Conservation (phyloP, 169 alveolate species). For the Plasmodium sp. region DNA sequence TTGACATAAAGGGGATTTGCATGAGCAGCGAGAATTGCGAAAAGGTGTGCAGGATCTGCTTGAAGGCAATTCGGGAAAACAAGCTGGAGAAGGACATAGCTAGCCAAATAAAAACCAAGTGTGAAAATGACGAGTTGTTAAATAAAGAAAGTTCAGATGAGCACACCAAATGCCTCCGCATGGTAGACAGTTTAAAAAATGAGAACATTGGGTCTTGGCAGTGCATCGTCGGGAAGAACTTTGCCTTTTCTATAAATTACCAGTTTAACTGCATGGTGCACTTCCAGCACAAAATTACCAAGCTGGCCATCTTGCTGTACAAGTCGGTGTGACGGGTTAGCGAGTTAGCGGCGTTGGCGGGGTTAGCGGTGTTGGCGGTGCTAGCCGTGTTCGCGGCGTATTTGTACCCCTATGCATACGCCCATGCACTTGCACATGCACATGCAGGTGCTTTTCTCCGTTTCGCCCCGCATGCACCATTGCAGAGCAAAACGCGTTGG, state of each 20-base stretch:
- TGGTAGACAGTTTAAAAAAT: conserved; percentile 50
- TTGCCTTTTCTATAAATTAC: conserved; percentile 68
- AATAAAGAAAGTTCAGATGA: conserved; percentile 60
- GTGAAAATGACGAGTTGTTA: conserved; percentile 68
- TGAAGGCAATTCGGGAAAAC: conserved; percentile 68
- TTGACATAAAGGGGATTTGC: conserved; percentile 70
- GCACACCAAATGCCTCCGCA: background rate
- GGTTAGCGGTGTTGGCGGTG: background rate
- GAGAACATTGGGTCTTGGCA: conserved; percentile 73
- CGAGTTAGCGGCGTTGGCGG: background rate
- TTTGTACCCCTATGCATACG: background rate
- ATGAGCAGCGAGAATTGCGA: conserved; percentile 69
- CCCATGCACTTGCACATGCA: background rate
- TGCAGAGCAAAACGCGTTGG: background rate
- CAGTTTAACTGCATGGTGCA: conserved; percentile 65
- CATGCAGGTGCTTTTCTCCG: background rate
- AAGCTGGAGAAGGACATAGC: conserved; percentile 71
- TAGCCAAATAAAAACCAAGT: conserved; percentile 61
- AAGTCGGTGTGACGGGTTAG: conserved; percentile 17
- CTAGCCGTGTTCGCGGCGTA: background rate
- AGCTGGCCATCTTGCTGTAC: conserved; percentile 44
- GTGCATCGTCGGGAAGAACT: conserved; percentile 71
- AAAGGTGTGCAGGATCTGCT: conserved; percentile 39
- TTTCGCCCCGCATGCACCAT: background rate
- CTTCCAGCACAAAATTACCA: conserved; percentile 46